Percentiles rank a stretch among this genome's conserved stretches.
These are phyloP conservation scores for Aspergillus heteromorphus DNA, from an alignment of 495 filamentous ascomycete species.

Conservation along the genomic window DNA sequence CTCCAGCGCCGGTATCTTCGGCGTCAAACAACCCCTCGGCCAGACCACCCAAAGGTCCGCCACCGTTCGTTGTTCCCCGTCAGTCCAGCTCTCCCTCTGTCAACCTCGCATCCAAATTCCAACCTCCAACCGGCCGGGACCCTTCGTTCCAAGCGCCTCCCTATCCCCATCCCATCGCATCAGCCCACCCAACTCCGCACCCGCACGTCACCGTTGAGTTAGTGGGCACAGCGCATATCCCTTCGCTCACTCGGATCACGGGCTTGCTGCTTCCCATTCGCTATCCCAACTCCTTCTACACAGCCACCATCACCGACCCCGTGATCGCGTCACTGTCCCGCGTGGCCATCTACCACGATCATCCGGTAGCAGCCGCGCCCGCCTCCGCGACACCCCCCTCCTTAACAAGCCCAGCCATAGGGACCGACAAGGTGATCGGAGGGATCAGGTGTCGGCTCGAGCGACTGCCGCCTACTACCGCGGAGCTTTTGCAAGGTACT, in stretches of 20 bases:
- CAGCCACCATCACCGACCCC: constrained; percentile 62
- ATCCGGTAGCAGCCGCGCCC: constrained; percentile 34
- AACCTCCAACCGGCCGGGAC: constrained; percentile 22
- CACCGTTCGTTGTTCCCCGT: constrained; percentile 18
- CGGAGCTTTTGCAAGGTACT: constrained; percentile 12
- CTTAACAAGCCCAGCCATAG: constrained; percentile 15
- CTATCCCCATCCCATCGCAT: constrained; percentile 26
- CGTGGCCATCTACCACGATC: constrained; percentile 64
- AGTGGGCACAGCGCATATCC: constrained; percentile 57
- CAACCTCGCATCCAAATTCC: constrained; percentile 18
- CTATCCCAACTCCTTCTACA: constrained; percentile 86
- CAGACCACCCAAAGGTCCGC: constrained; percentile 30
- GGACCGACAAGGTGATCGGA: constrained; percentile 61
- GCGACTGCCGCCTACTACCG: constrained; percentile 24
- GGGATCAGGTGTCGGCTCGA: constrained; percentile 82
- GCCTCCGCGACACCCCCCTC: constrained; percentile 5
- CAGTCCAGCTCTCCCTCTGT: constrained; percentile 14
- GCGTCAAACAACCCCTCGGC: constrained; percentile 10
- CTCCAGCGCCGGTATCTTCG: constrained; percentile 5
- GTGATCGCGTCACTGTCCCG: constrained; percentile 67
- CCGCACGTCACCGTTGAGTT: constrained; percentile 51
- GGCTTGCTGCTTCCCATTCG: constrained; percentile 76
- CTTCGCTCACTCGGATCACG: constrained; percentile 76
- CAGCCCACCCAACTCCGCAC: constrained; percentile 31
- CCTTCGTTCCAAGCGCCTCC: constrained; percentile 26